Base-by-base conservation (phyloP, 2,329 filamentous ascomycete genomes). In the Fusarium poae region DNA sequence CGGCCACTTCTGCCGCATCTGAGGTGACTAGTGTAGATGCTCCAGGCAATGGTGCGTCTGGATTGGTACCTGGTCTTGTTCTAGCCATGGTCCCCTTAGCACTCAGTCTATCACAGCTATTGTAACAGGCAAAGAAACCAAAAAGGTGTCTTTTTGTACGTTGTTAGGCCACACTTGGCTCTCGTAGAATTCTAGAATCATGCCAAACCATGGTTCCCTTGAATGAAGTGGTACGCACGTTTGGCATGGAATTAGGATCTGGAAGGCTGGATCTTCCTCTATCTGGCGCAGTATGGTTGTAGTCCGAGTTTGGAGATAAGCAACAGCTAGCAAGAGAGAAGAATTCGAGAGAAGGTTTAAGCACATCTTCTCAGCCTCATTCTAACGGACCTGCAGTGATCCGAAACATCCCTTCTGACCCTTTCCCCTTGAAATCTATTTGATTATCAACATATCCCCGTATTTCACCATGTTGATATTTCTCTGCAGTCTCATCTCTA, bases 31-130 rank as follows among this genome's bases (percentile, higher is more conserved):
- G 62, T n/a, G 46, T 57, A 15, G 37, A 34, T 27, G 58, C 50
- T 39, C 60, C 57, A 3, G 67, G 43, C 2, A 72, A 68, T 30
- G 43, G 55, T 25, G 70, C 69, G 3, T 34, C 55, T 34, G 57
- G 59, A 3, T 32, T 68, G 37, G 45, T 52, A 5, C 70, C 70
- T 3, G 60, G 48, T 5, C 32, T 71, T 27, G 13, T 27, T 8
- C 21, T 65, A 25, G 52, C 49, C 7, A 42, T 67, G 5, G 30
- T 57, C 9, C 57, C 67, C 6, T 10, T 72, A 13, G 35, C 45
- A n/a, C 6, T 72, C 30, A 57, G 35, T 10, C 30, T 58, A 37
- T 42, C 42, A 8, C 54, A 57, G 15, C 20, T 57, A 7, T 27
- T 66, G 3, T 62, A 18, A 27, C 27, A 20, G 8, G n/a, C 5